Evolutionary conservation across 192 early-diverging fungal species (phyloP).

Genomic region (Piromyces sp.): DNA sequence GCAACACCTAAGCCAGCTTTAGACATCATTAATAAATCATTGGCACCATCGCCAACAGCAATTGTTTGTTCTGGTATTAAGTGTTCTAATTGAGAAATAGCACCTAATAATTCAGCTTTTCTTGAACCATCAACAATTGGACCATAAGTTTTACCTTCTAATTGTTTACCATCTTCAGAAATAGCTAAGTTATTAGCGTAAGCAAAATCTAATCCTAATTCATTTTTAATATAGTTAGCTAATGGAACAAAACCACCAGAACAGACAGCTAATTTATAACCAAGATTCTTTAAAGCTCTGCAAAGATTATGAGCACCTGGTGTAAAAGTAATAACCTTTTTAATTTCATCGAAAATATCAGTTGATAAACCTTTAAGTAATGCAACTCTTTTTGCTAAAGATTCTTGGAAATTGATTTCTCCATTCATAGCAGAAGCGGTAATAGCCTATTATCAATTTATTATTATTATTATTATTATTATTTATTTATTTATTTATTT

Average conservation of each 20-base stretch:
- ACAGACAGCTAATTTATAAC: slow-evolving; percentile 89
- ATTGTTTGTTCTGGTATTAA: slow-evolving; percentile 82
- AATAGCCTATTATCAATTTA: slow-evolving; percentile 65
- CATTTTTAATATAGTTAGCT: slow-evolving; percentile 73
- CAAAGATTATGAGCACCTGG: slow-evolving; percentile 80
- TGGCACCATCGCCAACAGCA: slow-evolving; percentile 95
- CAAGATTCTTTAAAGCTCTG: slow-evolving; percentile 69
- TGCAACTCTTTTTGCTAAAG: slow-evolving; percentile 64
- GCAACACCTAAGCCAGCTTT: slow-evolving; percentile 90
- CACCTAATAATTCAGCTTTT: slow-evolving; percentile 87
- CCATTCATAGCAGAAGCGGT: slow-evolving; percentile 95
- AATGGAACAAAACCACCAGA: slow-evolving; percentile 83
- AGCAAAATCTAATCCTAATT: slow-evolving; percentile 85
- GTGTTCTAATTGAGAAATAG: slow-evolving; percentile 83
- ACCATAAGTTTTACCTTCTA: slow-evolving; percentile 75
- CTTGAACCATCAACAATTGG: slow-evolving; percentile 78
- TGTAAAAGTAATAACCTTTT: slow-evolving; percentile 60
- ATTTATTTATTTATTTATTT: no score
- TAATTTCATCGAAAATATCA: slow-evolving; percentile 60
- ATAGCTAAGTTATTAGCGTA: slow-evolving; percentile 83
- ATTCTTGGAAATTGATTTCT: slow-evolving; percentile 94
- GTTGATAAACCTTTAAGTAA: slow-evolving; percentile 74
- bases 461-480: no score
- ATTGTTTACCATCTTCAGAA: slow-evolving; percentile 55
- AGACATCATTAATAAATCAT: slow-evolving; percentile 87